Conservation (phyloP, 768 basidiomycete genomes). For the Sarcodon sp. region DNA sequence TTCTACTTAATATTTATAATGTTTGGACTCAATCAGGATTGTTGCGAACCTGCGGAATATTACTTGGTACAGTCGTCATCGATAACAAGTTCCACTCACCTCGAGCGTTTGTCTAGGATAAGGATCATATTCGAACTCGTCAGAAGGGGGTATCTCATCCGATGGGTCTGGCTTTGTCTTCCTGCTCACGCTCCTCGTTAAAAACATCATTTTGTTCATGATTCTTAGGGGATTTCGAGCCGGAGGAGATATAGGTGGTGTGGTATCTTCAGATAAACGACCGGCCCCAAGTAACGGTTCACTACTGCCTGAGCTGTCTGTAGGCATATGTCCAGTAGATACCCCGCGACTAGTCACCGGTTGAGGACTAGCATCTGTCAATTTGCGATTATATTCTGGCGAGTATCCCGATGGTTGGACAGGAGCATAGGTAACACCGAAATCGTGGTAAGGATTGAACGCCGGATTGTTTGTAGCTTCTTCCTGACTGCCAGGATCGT, state of each 20-base stretch:
- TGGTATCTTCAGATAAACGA: neutral
- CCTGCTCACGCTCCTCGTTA: too few species aligned
- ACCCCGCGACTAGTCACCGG: neutral
- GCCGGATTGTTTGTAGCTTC: too few species aligned
- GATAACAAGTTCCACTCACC: neutral
- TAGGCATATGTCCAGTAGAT: neutral
- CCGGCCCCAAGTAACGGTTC: neutral
- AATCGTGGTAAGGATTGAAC: neutral
- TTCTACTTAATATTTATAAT: neutral
- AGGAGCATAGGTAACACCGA: neutral
- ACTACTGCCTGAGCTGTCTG: neutral
- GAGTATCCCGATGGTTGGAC: neutral
- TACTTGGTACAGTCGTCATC: too few species aligned
- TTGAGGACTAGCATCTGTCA: neutral
- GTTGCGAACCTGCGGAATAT: neutral
- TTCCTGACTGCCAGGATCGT: too few species aligned
- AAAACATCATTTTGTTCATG: neutral
- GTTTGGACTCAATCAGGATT: neutral
- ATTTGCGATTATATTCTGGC: neutral
- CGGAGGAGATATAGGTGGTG: neutral
- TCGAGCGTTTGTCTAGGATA: neutral
- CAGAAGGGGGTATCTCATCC: neutral
- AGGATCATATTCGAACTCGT: neutral
- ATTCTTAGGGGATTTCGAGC: neutral
- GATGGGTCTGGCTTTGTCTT: too few species aligned